Base-by-base conservation (phyloP, 2,329 filamentous ascomycete genomes). In the Talaromyces piceae region DNA sequence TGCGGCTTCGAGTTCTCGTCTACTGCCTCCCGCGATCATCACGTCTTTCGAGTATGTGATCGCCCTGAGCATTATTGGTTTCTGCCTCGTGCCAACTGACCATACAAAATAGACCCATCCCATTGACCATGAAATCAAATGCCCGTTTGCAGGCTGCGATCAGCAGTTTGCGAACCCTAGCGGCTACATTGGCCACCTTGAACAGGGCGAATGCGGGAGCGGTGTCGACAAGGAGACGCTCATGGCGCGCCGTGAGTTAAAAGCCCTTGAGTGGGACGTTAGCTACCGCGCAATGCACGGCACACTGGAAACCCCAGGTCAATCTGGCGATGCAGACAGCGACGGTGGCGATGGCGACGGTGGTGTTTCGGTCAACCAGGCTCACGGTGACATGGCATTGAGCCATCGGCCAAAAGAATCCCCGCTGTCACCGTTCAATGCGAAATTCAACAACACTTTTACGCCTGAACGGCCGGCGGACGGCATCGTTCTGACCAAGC, bases 1-100 rank as follows among this genome's bases (percentile, higher is more conserved):
- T 83, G 81, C 49, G 77, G 75, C 11, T 61, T 72, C 7, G 78
- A 82, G 39, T 82, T 81, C 64, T 73, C 74, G 54, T 78, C 73
- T 25, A 67, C 72, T 2, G 71, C 70, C 20, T 80, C 78, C 1
- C 68, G 77, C 9, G 73, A 76, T 49, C 59, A 59, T 18, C 81
- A 84, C 56, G 71, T 80, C n/a, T 67, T 71, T 50, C 62, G 71
- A 56, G 78, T 81, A 59, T 60, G 70, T 50, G n/a, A n/a, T n/a
- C n/a, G n/a, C n/a, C n/a, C n/a, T 11, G 31, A 8, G 47, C 33
- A 33, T 18, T 25, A 22, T n/a, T 20, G 28, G 2, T 43, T 27
- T 37, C 2, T 43, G 5, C n/a, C n/a, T n/a, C 20, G 51, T 47
- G 18, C 46, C 51, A 27, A 49, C 20, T 26, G 13, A 11, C n/a